These are phyloP conservation scores for Plantago major DNA, from an alignment of 257 asterid genomes.

Conservation along the genomic window DNA sequence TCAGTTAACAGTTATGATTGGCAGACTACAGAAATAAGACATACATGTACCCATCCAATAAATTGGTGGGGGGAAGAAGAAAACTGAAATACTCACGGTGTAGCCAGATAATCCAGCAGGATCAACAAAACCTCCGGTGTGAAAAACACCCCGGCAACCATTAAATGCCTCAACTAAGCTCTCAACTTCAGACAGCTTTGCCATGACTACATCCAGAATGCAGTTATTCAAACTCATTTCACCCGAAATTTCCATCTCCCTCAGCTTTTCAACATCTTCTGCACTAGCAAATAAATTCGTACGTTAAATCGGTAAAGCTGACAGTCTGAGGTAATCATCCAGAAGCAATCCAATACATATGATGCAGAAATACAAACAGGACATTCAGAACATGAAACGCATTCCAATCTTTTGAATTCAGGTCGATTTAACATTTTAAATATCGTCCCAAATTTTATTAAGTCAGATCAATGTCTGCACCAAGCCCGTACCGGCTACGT, in stretches of 20 bases:
- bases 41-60: too few species aligned
- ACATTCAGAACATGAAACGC: too few species aligned
- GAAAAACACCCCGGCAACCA: conserved; percentile 81
- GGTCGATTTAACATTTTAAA: too few species aligned
- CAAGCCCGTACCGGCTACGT: too few species aligned
- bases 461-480: too few species aligned
- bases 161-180: conserved; percentile 58
- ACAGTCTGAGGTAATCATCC: background rate
- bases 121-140: conserved; percentile 81
- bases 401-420: too few species aligned
- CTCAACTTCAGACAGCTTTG: conserved; percentile 46
- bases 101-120: conserved; percentile 91
- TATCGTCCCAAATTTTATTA: too few species aligned
- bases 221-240: conserved; percentile 59
- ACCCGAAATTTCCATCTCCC: conserved; percentile 77
- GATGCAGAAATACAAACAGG: too few species aligned
- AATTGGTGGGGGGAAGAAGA: background rate
- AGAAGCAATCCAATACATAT: too few species aligned
- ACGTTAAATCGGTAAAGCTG: background rate
- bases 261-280: conserved; percentile 84
- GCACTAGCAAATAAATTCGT: conserved; percentile 20
- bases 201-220: conserved; percentile 63
- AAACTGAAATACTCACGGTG: conserved; percentile 47
- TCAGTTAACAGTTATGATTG: too few species aligned
- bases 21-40: too few species aligned